These are phyloP conservation scores for Desmodesmus armatus DNA, from an alignment of 139 green algal species.

Conservation along the genomic window DNA sequence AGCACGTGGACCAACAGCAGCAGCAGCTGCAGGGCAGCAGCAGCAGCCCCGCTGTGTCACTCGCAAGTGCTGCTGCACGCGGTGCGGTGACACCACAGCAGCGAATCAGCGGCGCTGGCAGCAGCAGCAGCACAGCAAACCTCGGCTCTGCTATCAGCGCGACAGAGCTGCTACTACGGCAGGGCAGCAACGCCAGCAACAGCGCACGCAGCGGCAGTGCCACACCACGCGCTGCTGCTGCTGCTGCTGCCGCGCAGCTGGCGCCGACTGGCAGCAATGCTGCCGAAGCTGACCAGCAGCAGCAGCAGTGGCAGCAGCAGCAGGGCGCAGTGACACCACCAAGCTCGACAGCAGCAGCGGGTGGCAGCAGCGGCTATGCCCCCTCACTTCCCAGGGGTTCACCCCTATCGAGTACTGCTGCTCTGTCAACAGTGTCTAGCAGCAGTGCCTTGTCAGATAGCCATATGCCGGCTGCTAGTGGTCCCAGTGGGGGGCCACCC, in stretches of 20 bases:
- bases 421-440: too few species aligned
- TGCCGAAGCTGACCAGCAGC: neutral
- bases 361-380: neutral
- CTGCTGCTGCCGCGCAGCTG: neutral
- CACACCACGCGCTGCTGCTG: neutral
- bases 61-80: too few species aligned
- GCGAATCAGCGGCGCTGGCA: too few species aligned
- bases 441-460: too few species aligned
- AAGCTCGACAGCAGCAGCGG: neutral
- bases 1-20: neutral
- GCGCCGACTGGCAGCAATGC: neutral
- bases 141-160: neutral
- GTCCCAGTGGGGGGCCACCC: too few species aligned
- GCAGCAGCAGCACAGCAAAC: neutral
- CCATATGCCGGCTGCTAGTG: too few species aligned
- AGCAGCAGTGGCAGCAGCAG: neutral
- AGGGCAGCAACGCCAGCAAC: slow-evolving; percentile 1
- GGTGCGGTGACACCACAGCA: too few species aligned
- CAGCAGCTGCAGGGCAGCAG: neutral
- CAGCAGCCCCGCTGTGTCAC: too few species aligned
- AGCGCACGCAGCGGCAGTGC: neutral
- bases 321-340: neutral
- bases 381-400: neutral
- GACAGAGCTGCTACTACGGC: too few species aligned
- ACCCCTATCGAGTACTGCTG: neutral